Percentiles rank a stretch among this genome's conserved stretches.
phyloP scores from a whole-genome alignment of 2,329 filamentous ascomycete species.

The Clonostachys solani region DNA sequence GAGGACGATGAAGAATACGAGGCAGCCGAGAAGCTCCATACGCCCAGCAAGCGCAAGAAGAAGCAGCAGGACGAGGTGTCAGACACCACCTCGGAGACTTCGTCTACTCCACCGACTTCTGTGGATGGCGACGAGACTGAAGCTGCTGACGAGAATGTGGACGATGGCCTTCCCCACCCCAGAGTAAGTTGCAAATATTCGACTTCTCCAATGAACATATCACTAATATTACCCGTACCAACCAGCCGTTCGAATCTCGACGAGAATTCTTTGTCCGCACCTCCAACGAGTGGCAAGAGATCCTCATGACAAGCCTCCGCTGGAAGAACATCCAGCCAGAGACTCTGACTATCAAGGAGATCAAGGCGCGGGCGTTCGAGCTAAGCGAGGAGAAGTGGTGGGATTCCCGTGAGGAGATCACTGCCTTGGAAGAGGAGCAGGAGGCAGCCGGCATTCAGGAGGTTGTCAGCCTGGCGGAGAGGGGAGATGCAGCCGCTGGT shows the following conservation, averaged over 20 bases:
- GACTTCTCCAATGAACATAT: not conserved
- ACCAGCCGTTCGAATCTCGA: constrained; percentile 79
- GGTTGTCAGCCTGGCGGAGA: constrained; percentile 82
- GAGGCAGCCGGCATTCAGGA: constrained; percentile 93
- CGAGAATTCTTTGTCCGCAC: constrained; percentile 91
- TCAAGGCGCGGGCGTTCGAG: constrained; percentile 86
- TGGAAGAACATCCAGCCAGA: constrained; percentile 64
- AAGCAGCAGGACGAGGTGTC: constrained; percentile 41
- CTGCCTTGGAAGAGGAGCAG: constrained; percentile 88
- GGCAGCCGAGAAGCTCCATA: constrained; percentile 36
- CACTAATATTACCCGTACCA: not conserved
- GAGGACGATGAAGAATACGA: constrained; percentile 45
- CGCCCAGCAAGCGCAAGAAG: constrained; percentile 53
- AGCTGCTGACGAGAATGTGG: constrained; percentile 43
- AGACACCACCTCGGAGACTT: constrained; percentile 26
- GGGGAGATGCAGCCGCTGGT: constrained; percentile 46
- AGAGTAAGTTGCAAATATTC: constrained; percentile 32
- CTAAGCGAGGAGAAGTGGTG: constrained; percentile 97
- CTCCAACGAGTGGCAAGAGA: constrained; percentile 84
- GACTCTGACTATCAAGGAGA: constrained; percentile 77
- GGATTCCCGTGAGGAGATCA: constrained; percentile 94
- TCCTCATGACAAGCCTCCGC: constrained; percentile 71
- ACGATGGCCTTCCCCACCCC: constrained; percentile 73
- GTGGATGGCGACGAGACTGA: constrained; percentile 34
- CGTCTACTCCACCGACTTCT: constrained; percentile 9